Evolutionary conservation across 2,329 filamentous ascomycete genomes (phyloP).

Genomic region (Neonectria neomacrospora): DNA sequence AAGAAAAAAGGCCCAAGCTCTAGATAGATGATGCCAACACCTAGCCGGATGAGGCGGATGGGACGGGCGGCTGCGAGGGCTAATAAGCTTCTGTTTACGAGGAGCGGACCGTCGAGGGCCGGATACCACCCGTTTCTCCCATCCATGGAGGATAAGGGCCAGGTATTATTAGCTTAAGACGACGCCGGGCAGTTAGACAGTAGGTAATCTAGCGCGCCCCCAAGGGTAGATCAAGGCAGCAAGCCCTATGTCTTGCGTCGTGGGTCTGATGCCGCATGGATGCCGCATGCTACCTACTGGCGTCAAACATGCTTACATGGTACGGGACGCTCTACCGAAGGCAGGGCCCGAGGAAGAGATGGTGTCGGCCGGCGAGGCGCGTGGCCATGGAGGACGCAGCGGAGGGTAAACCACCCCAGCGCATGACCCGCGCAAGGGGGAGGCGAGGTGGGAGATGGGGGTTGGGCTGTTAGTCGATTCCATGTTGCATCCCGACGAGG

Average conservation of each 20-base stretch:
- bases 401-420: constrained; percentile 23
- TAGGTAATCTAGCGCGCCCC: constrained; percentile 5
- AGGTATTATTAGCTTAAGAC: constrained; percentile 11
- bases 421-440: constrained; percentile 30
- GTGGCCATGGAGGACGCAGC: constrained; percentile 35
- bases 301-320: constrained; percentile 10
- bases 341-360: constrained; percentile 21
- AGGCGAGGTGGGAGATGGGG: constrained; percentile 29
- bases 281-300: constrained; percentile 1
- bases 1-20: neutral
- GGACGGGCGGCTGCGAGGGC: constrained; percentile 28
- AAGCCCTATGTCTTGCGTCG: constrained; percentile 15
- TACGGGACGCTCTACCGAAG: constrained; percentile 16
- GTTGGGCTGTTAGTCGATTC: constrained; percentile 37
- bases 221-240: constrained; percentile 11
- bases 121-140: constrained; percentile 34
- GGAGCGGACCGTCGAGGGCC: constrained; percentile 42
- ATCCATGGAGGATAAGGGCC: constrained; percentile 9
- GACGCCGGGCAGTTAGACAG: constrained; percentile 1
- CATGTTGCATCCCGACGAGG: constrained; percentile 45
- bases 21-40: neutral
- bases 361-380: constrained; percentile 39
- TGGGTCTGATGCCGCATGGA: constrained; percentile 7
- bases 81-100: constrained; percentile 30
- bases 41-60: constrained; percentile 24